Evolutionary conservation across 257 asterid species (phyloP).

Genomic region (Gentiana macrophylla): DNA sequence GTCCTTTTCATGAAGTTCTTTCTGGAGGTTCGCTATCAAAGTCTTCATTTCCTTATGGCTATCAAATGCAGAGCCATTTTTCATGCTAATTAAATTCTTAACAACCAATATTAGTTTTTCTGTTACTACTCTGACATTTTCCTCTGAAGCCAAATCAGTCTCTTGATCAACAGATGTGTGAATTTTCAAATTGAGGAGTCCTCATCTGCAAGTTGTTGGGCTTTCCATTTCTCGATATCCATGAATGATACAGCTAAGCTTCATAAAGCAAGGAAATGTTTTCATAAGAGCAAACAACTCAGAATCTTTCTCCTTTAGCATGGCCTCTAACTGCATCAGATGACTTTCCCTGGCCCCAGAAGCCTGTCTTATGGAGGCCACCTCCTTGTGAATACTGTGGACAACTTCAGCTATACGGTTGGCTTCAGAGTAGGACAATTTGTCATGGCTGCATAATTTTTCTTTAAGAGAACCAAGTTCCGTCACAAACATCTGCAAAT

Average conservation of each 20-base stretch:
- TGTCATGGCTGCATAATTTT: constrained; percentile 44
- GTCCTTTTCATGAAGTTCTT: constrained; percentile 89
- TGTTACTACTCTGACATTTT: constrained; percentile 31
- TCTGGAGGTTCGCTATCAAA: constrained; percentile 61
- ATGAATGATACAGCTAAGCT: constrained; percentile 48
- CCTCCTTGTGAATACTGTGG: constrained; percentile 33
- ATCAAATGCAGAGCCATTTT: constrained; percentile 46
- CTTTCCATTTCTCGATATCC: constrained; percentile 54
- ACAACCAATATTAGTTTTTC: constrained; percentile 41
- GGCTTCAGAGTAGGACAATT: constrained; percentile 47
- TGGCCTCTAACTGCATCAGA: constrained; percentile 32
- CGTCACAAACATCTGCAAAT: constrained; percentile 41
- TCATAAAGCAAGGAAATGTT: constrained; percentile 45
- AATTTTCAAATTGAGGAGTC: constrained; percentile 21
- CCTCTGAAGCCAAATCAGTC: constrained; percentile 27
- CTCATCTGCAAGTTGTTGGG: constrained; percentile 28
- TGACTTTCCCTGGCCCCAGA: constrained; percentile 45
- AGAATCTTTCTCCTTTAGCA: constrained; percentile 54
- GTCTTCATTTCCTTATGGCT: constrained; percentile 68
- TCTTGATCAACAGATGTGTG: constrained; percentile 27
- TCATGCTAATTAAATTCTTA: constrained; percentile 49
- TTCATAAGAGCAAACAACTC: constrained; percentile 42
- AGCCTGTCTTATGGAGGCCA: constrained; percentile 40
- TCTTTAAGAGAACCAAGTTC: constrained; percentile 53
- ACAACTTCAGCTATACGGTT: constrained; percentile 40